Percentiles rank a stretch among this genome's conserved stretches.
phyloP scores from a whole-genome alignment of 257 asterid species.

The Fraxinus quadrangulata region DNA sequence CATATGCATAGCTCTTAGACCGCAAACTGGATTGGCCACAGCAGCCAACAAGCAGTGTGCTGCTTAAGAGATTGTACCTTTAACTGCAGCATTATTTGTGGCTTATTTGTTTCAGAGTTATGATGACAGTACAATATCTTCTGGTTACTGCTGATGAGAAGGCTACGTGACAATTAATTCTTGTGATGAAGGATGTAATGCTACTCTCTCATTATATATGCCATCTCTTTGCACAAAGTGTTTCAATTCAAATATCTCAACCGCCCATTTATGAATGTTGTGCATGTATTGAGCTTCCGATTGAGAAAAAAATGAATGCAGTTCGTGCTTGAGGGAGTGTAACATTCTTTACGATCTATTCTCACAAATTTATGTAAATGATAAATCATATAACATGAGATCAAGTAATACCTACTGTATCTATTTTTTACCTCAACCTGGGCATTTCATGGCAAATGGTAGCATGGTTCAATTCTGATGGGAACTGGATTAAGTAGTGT shows the following conservation, averaged over 20 bases:
- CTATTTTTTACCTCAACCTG: no score
- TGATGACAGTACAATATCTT: conserved; percentile 60
- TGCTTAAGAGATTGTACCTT: conserved; percentile 38
- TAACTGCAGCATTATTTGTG: conserved; percentile 65
- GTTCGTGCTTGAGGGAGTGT: background rate
- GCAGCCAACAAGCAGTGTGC: conserved; percentile 67
- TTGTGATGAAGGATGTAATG: background rate
- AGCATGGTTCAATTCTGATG: background rate
- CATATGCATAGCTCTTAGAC: no score
- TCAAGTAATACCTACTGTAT: no score
- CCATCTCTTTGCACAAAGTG: no score
- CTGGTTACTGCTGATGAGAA: conserved; percentile 48
- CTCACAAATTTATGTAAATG: no score
- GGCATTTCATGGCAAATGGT: no score
- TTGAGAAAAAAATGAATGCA: no score
- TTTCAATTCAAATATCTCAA: no score
- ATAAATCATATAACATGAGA: no score
- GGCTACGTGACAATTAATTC: conserved; percentile 34
- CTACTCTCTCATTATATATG: background rate
- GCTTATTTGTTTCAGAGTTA: conserved; percentile 79
- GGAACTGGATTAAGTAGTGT: background rate
- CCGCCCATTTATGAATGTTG: background rate
- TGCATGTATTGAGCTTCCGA: background rate
- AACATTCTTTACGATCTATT: background rate
- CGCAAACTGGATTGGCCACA: conserved; percentile 64